Evolutionary conservation across 331 rosid species (phyloP), one percentile per base, ranked within the genome.

Genomic region (Rhamnella rubrinervis): DNA sequence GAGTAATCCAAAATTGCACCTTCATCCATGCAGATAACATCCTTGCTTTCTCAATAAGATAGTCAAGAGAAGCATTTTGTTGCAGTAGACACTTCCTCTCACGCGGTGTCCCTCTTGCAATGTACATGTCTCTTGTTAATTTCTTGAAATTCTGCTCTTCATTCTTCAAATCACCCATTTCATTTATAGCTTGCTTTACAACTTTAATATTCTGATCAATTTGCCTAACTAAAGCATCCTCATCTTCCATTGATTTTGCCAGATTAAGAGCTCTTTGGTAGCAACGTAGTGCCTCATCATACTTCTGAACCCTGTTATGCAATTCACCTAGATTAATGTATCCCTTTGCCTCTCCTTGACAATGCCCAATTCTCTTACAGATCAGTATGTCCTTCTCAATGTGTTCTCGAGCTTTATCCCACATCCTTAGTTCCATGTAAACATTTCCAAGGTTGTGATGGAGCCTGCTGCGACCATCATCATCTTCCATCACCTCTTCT

Each of bases 301-400:
- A 93, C 83, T 76, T 91, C 77, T 87, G 96, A 63, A 71, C 81
- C 86, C 84, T 84, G 74, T 84, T 84, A 85, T 87, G 87, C 80
- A 88, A 63, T 71, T 91, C 90, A 51, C 91, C 98, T 15, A 88
- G 87, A 80, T 91, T 93, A 35, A 87, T 83, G 56, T 82, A 93
- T 35, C 97, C 98, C 80, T 91, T 93, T 6, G 98, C 96, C 77
- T 88, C 98, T 66, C 96, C 98, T 84, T 88, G 91, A 66, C 83
- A 37, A 70, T 87, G 98, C 63, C 84, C 89, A 59, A 91, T 91
- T 65, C 80, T 82, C 46, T 85, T 83, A 77, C 98, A 89, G 41
- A 93, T 93, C 39, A 52, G 28, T 46, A 91, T 87, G 65, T 93
- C 98, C 70, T 63, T 87, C 73, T 77, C 83, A 39, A 93, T 88